Evolutionary conservation across 148 eudicot genomes (phyloP), one percentile per base, ranked within the genome.

Genomic region (Arctostaphylos glauca): DNA sequence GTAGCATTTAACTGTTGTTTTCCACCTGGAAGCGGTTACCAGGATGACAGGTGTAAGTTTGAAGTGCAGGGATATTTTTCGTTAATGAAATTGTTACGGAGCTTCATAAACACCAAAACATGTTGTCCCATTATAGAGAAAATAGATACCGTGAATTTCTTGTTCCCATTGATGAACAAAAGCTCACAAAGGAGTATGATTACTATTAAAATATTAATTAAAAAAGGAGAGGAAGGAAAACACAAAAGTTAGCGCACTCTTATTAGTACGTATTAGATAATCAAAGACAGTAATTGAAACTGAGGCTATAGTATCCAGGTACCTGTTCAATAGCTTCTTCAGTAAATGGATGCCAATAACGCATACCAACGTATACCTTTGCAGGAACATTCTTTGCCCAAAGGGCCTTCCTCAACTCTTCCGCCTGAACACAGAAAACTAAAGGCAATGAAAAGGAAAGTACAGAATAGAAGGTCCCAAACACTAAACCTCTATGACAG

Each of bases 251-350:
- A 31, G 38, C 38, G 41, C 23, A 44, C 8, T 23, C 6, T 56
- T 8, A 14, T 56, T 74, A 50, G 62, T 9, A 2, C 6, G 6
- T 6, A 58, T 25, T 64, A 9, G 60, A 44, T 74, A 41, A 23
- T 49, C 4, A 66, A 8, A 50, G 43, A 52, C 67, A 84, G 64
- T 25, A 54, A 10, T 56, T 62, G 41, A 58, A 83, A 55, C 23
- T 64, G 58, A 16, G 15, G 52, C 12, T 41, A 25, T 7, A 64
- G 53, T 75, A 19, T 56, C 2, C 21, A 48, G 52, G 23, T 85
- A 94, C 99, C 98, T 94, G 92, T 81, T 96, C 98, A 79, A 96
- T 94, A 83, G 99, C 99, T 88, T 96, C 99, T 89, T 96, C 99
- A 31, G 99, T 96, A 86, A 96, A 96, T 9, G 99, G 99, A 86